phyloP scores from a whole-genome alignment of 306 rosid genomes.

The Sesbania bispinosa region DNA sequence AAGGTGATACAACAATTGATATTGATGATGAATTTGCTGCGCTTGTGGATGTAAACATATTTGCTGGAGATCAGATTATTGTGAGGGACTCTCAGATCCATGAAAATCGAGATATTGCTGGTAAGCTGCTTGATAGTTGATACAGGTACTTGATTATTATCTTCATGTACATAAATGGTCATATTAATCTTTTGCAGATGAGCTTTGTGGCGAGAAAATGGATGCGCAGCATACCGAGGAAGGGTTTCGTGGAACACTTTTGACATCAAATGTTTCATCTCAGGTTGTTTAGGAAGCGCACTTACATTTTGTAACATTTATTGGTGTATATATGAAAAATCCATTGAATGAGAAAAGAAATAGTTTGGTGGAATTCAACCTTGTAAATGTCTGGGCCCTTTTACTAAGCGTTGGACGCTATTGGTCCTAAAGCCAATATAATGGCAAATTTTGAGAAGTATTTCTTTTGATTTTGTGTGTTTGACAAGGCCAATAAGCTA shows the following conservation, averaged over 20 bases:
- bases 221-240: slow-evolving; percentile 60
- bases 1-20: slow-evolving; percentile 72
- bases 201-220: slow-evolving; percentile 63
- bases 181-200: slow-evolving; percentile 51
- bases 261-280: slow-evolving; percentile 73
- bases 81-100: slow-evolving; percentile 90
- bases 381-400: slow-evolving; percentile 1
- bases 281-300: slow-evolving; percentile 52
- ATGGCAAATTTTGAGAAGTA: slow-evolving; percentile 40
- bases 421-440: slow-evolving; percentile 7
- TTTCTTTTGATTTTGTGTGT: not conserved
- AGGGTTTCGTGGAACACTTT: slow-evolving; percentile 91
- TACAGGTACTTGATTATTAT: not conserved
- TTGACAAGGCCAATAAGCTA: too few species aligned
- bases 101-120: slow-evolving; percentile 98
- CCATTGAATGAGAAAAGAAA: slow-evolving; percentile 8
- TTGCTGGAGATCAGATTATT: slow-evolving; percentile 94
- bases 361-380: slow-evolving; percentile 13
- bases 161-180: not conserved
- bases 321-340: slow-evolving; percentile 34
- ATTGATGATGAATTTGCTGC: slow-evolving; percentile 67
- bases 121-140: slow-evolving; percentile 49
- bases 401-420: slow-evolving; percentile 7
- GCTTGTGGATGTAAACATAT: slow-evolving; percentile 79
- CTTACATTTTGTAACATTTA: slow-evolving; percentile 11